Evolutionary conservation across 2,329 filamentous ascomycete species (phyloP).

Genomic region (Stagonosporopsis chrysanthemi): DNA sequence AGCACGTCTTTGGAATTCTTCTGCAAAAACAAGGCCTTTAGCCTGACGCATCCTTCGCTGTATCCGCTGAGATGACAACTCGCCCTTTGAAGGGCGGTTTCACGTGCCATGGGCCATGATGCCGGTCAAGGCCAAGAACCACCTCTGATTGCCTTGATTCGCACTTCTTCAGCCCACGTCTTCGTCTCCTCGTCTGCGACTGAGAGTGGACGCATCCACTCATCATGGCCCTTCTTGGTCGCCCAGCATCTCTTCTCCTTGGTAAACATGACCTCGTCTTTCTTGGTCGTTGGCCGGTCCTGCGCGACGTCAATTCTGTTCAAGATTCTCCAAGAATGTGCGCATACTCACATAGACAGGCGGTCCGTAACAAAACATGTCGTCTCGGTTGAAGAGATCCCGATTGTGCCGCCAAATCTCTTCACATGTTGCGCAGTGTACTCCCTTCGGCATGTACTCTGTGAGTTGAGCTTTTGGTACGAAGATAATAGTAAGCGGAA

Average conservation of each 20-base stretch:
- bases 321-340: no score
- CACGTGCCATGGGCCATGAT: neutral
- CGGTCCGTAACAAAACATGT: slow-evolving; percentile 14
- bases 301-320: neutral
- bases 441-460: slow-evolving; percentile 2
- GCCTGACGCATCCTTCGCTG: neutral
- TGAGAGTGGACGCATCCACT: slow-evolving; percentile 12
- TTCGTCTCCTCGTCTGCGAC: slow-evolving; percentile 1
- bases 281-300: neutral
- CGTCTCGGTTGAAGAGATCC: slow-evolving; percentile 6
- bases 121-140: neutral
- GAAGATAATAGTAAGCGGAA: slow-evolving; percentile 1
- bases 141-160: neutral
- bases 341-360: slow-evolving; percentile 2
- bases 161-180: neutral
- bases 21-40: no score
- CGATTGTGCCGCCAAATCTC: slow-evolving; percentile 13
- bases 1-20: no score
- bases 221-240: slow-evolving; percentile 2
- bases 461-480: slow-evolving; percentile 6
- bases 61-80: no score
- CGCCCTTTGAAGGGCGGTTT: no score
- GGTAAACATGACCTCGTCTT: slow-evolving; percentile 9
- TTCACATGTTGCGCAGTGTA: slow-evolving; percentile 11
- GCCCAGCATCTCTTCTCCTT: slow-evolving; percentile 14